Base-by-base conservation (phyloP, 2,329 filamentous ascomycete genomes). In the Trichoderma endophyticum region DNA sequence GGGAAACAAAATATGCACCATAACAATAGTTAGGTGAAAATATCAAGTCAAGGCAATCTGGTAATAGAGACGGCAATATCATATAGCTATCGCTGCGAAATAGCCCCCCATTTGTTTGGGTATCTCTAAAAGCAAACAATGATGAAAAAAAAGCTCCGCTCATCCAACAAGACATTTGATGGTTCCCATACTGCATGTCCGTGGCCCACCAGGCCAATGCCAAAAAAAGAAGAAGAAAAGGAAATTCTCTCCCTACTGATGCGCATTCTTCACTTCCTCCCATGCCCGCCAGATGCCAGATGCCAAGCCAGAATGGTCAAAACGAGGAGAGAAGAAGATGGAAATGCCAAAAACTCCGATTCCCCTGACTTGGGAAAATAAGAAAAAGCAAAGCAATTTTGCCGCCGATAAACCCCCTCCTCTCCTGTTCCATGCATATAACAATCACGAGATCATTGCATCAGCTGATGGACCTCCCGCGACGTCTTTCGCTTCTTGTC, bases 401-500 rank as follows among this genome's bases (percentile, higher is more conserved):
- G 57, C 39, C 57, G 30, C 30, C 30, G 12, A 54, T 54, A 11
- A 12, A 12, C 28, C 15, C 39, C 18, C 7, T 9, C 7, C 15
- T 43, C 39, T 9, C 39, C 8, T 61, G 15, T 54, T 12, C 32
- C 39, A 69, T 69, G 56, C 57, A 24, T 34, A 6, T 5, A 24
- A 51, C 6, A 24, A 51, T 24, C 57, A 36, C 24, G n/a, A 26
- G 6, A 70, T 62, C 9, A 70, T 6, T 36, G 39, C 39, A 51
- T 51, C 26, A 69, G 36, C 66, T 69, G 66, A 34, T 34, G 28
- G 8, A 70, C n/a, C 9, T 70, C 67, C 5, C 67, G 67, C 15
- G 67, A 62, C 28, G 18, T 54, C 67, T 62, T 70, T 11, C 18
- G 36, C 43, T 69, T 72, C 59, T 54, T 62, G 4, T 67, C 71